phyloP scores from a whole-genome alignment of 441 rosid genomes.

The Adansonia grandidieri region DNA sequence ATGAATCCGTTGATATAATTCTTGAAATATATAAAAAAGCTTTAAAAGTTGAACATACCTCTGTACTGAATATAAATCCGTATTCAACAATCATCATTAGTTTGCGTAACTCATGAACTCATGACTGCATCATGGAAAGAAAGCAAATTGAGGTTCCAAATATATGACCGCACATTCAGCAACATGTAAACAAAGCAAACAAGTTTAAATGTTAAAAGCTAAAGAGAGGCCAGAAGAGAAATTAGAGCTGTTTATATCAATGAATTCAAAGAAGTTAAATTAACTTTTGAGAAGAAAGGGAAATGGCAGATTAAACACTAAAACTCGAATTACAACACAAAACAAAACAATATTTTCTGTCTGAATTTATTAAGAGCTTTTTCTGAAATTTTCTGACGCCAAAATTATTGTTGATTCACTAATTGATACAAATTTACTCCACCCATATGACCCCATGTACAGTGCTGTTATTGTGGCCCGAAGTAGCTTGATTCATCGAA shows the following conservation, averaged over 20 bases:
- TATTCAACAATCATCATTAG: not conserved
- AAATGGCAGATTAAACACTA: not conserved
- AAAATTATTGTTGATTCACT: too few relatives aligned
- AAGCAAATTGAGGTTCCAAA: not conserved
- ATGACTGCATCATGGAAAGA: too few relatives aligned
- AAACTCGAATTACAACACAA: slow-evolving; percentile 18
- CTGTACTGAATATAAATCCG: too few relatives aligned
- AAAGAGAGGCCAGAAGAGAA: not conserved
- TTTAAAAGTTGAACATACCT: too few relatives aligned
- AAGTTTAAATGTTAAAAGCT: not conserved
- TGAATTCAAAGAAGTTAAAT: not conserved
- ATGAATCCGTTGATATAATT: too few relatives aligned
- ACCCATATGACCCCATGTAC: too few relatives aligned
- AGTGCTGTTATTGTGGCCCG: not conserved
- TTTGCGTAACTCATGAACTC: not conserved
- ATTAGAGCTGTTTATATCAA: not conserved
- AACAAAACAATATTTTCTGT: slow-evolving; percentile 19
- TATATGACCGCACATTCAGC: not conserved
- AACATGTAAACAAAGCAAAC: too few relatives aligned
- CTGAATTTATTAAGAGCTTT: slow-evolving; percentile 17
- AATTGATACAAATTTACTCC: too few relatives aligned
- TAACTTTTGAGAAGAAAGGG: not conserved
- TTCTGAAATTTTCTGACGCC: slow-evolving; percentile 2
- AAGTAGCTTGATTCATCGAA: slow-evolving; percentile 44
- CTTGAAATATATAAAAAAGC: too few relatives aligned